Base-by-base conservation (phyloP, 257 asterid species). In the Capsicum pubescens region DNA sequence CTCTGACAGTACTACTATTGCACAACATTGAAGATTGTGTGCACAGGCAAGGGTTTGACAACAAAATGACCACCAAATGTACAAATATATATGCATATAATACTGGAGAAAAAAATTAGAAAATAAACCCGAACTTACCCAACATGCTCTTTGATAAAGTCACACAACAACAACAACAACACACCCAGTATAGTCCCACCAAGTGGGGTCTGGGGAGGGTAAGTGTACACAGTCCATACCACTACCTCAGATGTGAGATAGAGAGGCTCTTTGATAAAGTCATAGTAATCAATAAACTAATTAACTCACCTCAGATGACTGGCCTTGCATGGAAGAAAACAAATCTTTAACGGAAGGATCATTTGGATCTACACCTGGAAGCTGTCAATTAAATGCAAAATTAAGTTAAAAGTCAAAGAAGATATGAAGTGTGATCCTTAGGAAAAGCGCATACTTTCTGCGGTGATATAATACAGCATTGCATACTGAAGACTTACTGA, bases 321-420 rank as follows among this genome's bases (percentile, higher is more conserved):
- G 97, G 88, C 82, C 92, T 84, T 94, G 98, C 97, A 96, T 91
- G 81, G 99, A 94, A 36, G 98, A 97, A 82, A 96, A 98, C 86
- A 96, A 87, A 88, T 93, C 98, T 90, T 89, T 93, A 87, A 96
- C 97, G 6, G 92, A 91, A 61, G 98, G 97, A 84, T 96, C 98
- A 80, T 96, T 94, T 84, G 98, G 97, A 91, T 96, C 99, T 86
- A 96, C 99, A 81, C 99, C 99, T 15, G 99, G 99, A 83, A 96
- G 99, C 99, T 96, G 95, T 85, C 64, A 14, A 54, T 52, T n/a
- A 54, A 77, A 54, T 26, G 81, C 61, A 52, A 77, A 77, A 32
- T 54, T 54, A 77, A 54, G 26, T 54, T 3, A 8, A 7, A 26
- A 21, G 15, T 8, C 19, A 77, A 14, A 39, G 44, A 54, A 52